Percentiles rank a stretch among this genome's conserved stretches.
These are phyloP conservation scores for Mucuna pruriens DNA, from an alignment of 306 rosid genomes.

Conservation along the genomic window DNA sequence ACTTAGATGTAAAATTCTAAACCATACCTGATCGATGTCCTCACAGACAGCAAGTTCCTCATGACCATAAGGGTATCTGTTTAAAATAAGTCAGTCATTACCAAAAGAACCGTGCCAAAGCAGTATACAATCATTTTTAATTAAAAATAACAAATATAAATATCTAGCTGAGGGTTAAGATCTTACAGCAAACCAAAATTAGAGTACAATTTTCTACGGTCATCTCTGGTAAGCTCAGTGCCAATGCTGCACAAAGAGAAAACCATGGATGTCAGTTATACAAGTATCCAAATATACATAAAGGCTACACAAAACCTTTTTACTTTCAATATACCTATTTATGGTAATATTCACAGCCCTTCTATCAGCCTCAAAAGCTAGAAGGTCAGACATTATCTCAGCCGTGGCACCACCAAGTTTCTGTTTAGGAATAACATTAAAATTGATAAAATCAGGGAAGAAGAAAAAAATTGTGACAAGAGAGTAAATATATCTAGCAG, in stretches of 20 bases:
- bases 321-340: conserved; percentile 66
- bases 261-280: conserved; percentile 26
- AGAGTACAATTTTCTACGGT: conserved; percentile 88
- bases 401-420: conserved; percentile 98
- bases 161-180: conserved; percentile 21
- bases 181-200: conserved; percentile 95
- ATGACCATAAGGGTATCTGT: conserved; percentile 93
- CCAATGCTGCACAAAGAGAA: conserved; percentile 73
- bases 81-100: conserved; percentile 32
- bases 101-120: conserved; percentile 33
- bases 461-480: not conserved
- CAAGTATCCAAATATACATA: conserved; percentile 17
- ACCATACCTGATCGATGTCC: conserved; percentile 99
- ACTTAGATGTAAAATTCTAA: conserved; percentile 39
- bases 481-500: not conserved
- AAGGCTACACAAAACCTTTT: not conserved
- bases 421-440: conserved; percentile 52
- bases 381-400: conserved; percentile 98
- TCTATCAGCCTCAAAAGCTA: conserved; percentile 97
- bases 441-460: conserved; percentile 30
- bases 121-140: not conserved
- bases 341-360: conserved; percentile 97
- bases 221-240: conserved; percentile 98
- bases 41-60: conserved; percentile 96
- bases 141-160: not conserved